phyloP scores from a whole-genome alignment of 1,284 basidiomycete genomes.

The Omphalotus olearius region DNA sequence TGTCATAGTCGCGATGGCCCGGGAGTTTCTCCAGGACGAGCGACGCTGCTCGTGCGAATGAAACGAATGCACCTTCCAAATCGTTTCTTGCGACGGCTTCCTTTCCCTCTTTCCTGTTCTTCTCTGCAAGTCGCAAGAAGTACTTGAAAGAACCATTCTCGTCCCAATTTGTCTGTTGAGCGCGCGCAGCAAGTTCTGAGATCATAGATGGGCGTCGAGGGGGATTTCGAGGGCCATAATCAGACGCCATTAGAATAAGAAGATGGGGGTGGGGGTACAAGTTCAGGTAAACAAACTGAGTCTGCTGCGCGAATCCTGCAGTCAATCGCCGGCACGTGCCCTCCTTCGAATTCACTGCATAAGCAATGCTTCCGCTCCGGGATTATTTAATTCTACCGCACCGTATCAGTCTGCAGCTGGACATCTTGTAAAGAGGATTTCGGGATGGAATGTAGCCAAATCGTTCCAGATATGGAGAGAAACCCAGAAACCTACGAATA shows the following conservation, averaged over 20 bases:
- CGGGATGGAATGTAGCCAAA: too few species aligned
- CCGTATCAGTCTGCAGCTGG: too few species aligned
- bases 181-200: conserved; percentile 49
- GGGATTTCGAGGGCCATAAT: conserved; percentile 2
- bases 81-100: conserved; percentile 38
- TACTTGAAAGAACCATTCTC: conserved; percentile 46
- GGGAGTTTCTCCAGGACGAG: conserved; percentile 62
- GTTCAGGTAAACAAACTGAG: not conserved
- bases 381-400: too few species aligned
- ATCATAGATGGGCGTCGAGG: conserved; percentile 41
- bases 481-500: too few species aligned
- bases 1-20: conserved; percentile 47
- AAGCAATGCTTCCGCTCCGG: too few species aligned
- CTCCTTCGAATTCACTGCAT: too few species aligned
- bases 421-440: too few species aligned
- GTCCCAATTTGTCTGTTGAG: conserved; percentile 45
- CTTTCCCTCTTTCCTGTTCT: conserved; percentile 43
- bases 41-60: conserved; percentile 57
- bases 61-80: conserved; percentile 53
- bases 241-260: conserved; percentile 2
- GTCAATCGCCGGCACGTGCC: too few species aligned
- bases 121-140: conserved; percentile 52
- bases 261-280: conserved; percentile 2
- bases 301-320: not conserved
- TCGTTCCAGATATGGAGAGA: too few species aligned